A percentile compares a stretch with the other conserved stretches of the same genome.
Evolutionary conservation across 257 asterid genomes (phyloP).

Genomic region (Pogostemon cablin): DNA sequence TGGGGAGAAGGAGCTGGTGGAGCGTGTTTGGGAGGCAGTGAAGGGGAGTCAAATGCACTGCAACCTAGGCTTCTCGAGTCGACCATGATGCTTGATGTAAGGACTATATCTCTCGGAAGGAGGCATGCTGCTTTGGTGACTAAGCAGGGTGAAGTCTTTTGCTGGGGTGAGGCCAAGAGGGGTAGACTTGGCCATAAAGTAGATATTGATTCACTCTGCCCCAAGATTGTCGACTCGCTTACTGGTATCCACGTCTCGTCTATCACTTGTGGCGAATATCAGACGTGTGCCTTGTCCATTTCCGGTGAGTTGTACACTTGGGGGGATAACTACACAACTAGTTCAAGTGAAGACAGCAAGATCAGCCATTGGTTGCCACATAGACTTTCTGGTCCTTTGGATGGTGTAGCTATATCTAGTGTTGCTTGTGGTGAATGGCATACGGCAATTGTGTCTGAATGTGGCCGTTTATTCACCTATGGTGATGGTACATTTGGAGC

Average conservation of each 20-base stretch:
- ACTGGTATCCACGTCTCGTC: constrained; percentile 23
- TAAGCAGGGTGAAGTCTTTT: constrained; percentile 38
- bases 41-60: constrained; percentile 1
- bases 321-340: constrained; percentile 33
- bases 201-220: constrained; percentile 30
- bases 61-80: constrained; percentile 31
- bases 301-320: constrained; percentile 45
- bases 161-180: constrained; percentile 41
- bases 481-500: constrained; percentile 50
- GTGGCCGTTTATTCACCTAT: constrained; percentile 40
- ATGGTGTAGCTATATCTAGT: constrained; percentile 23
- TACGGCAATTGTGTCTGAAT: constrained; percentile 36
- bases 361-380: constrained; percentile 35
- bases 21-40: neutral
- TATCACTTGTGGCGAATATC: constrained; percentile 39
- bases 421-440: constrained; percentile 51
- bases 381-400: constrained; percentile 34
- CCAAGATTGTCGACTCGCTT: constrained; percentile 28
- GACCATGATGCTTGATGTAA: constrained; percentile 25
- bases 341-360: constrained; percentile 23
- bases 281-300: constrained; percentile 38
- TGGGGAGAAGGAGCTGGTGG: constrained; percentile 33
- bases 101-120: constrained; percentile 19
- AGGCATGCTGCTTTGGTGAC: constrained; percentile 33
- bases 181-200: constrained; percentile 40